Percentiles rank a stretch among this genome's conserved stretches.
Conservation (phyloP, 345 rosid genomes). For the Populus euphratica region DNA sequence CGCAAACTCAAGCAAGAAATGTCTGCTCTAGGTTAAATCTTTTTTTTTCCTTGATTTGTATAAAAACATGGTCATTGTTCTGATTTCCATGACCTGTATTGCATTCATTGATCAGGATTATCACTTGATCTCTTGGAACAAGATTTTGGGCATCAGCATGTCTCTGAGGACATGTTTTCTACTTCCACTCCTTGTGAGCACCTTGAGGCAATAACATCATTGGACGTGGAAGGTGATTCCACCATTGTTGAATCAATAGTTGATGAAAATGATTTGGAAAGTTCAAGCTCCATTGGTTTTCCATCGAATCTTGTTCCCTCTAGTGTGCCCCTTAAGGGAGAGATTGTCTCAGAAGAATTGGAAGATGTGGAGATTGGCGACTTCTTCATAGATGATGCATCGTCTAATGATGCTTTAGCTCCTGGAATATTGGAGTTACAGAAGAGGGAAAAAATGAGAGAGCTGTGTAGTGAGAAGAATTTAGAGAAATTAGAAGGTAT, state of each 20-base stretch:
- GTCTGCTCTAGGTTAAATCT: conserved; percentile 64
- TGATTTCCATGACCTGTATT: conserved; percentile 29
- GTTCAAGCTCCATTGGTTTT: conserved; percentile 33
- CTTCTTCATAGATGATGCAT: conserved; percentile 55
- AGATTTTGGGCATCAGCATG: conserved; percentile 46
- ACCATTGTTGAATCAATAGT: conserved; percentile 22
- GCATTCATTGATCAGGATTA: conserved; percentile 53
- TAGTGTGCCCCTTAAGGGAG: conserved; percentile 26
- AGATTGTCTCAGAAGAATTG: conserved; percentile 32
- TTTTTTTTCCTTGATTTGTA: conserved; percentile 15
- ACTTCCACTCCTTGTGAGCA: conserved; percentile 23
- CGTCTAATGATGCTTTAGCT: conserved; percentile 35
- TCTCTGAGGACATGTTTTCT: conserved; percentile 24
- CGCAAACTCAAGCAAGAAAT: conserved; percentile 87
- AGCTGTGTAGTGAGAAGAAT: conserved; percentile 56
- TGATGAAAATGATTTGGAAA: conserved; percentile 28
- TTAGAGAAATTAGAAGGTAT: conserved; percentile 72
- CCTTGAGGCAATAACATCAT: conserved; percentile 20
- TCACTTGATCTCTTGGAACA: conserved; percentile 60
- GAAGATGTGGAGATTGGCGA: conserved; percentile 67
- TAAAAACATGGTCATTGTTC: conserved; percentile 15
- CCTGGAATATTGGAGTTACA: conserved; percentile 58
- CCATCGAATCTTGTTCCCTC: conserved; percentile 28
- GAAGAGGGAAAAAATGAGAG: conserved; percentile 63
- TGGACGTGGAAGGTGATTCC: conserved; percentile 20